Conservation (phyloP, 176 grass and related monocot genomes). For the Neostapfia colusana region DNA sequence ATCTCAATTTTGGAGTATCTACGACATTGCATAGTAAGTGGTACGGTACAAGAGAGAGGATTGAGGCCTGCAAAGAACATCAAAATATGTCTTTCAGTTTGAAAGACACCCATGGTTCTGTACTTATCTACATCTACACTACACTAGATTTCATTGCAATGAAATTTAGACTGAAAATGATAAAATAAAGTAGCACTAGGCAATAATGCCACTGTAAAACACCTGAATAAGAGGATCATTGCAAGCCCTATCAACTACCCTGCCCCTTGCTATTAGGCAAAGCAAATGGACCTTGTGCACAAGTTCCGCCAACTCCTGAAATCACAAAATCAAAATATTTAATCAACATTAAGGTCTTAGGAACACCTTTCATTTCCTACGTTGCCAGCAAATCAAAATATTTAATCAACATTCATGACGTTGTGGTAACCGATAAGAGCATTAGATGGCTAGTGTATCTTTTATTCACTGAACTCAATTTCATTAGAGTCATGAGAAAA, state of each 20-base stretch:
- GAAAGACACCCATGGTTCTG: conserved; percentile 2
- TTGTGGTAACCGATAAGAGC: conserved; percentile 2
- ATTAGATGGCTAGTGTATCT: background rate
- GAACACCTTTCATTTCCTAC: background rate
- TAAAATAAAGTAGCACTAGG: conserved; percentile 12
- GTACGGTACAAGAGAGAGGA: conserved; percentile 84
- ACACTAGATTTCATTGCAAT: conserved; percentile 11
- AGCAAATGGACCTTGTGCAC: conserved; percentile 88
- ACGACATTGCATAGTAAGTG: conserved; percentile 52
- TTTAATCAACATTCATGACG: background rate
- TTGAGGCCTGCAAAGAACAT: conserved; percentile 68
- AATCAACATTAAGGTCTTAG: background rate
- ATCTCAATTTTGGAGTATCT: conserved; percentile 59
- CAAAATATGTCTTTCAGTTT: conserved; percentile 12
- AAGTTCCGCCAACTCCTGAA: conserved; percentile 86
- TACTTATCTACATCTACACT: background rate
- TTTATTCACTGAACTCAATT: background rate
- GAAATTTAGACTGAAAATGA: background rate
- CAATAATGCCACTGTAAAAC: conserved; percentile 24
- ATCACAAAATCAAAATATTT: conserved; percentile 5
- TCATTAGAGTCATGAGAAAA: background rate
- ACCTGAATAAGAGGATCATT: conserved; percentile 96
- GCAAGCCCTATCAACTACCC: conserved; percentile 79
- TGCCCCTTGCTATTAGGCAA: conserved; percentile 90
- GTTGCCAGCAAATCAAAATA: background rate